Conservation (phyloP, 164 flowering plant species). For the Platanus orientalis region DNA sequence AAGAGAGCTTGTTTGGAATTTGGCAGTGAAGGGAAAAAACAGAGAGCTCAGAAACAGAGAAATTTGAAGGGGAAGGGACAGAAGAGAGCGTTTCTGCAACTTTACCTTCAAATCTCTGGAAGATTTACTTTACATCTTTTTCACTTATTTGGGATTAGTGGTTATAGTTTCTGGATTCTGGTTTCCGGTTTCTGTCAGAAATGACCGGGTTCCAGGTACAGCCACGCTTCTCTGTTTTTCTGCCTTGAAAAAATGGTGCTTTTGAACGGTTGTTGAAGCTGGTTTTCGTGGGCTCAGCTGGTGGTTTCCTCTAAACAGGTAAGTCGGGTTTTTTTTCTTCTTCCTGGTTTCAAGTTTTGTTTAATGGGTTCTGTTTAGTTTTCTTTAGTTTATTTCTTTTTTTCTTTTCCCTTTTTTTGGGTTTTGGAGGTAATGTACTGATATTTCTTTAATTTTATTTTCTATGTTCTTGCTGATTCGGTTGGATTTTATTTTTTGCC, state of each 20-base stretch:
- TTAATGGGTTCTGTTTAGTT: not conserved
- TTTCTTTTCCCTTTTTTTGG: too few species aligned
- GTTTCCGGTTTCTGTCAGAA: constrained; percentile 7
- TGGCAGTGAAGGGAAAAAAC: too few species aligned
- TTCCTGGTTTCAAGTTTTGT: constrained; percentile 1
- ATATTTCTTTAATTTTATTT: not conserved
- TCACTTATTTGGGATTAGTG: not conserved
- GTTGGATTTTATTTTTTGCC: not conserved
- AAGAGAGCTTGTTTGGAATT: too few species aligned
- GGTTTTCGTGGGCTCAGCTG: constrained; percentile 9
- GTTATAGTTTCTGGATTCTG: constrained; percentile 6
- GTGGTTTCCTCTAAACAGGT: constrained; percentile 3
- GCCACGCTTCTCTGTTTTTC: not conserved
- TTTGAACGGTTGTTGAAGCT: not conserved
- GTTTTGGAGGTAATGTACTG: too few species aligned
- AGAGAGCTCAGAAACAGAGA: too few species aligned
- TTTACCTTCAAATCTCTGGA: too few species aligned
- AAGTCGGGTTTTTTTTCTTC: not conserved
- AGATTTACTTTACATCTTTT: not conserved
- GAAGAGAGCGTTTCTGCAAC: too few species aligned
- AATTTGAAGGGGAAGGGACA: too few species aligned
- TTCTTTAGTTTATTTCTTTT: not conserved
- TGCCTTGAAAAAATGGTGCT: not conserved
- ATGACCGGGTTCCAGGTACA: constrained; percentile 1
- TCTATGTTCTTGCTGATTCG: not conserved